phyloP scores from a whole-genome alignment of 1,284 basidiomycete genomes.

The Ustilago trichophora region DNA sequence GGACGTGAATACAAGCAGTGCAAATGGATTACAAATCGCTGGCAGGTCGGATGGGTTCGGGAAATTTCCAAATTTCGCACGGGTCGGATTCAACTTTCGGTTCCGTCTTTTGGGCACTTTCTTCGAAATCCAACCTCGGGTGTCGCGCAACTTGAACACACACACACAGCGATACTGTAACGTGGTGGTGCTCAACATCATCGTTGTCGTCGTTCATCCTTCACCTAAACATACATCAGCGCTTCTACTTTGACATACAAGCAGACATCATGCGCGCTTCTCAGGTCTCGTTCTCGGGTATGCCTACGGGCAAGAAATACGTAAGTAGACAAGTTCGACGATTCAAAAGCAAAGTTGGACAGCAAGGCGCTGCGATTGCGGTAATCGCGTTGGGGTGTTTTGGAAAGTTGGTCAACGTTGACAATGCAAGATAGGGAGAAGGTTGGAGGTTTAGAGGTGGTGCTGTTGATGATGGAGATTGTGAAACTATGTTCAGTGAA shows the following conservation, averaged over 20 bases:
- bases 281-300: conserved; percentile 50
- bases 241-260: conserved; percentile 1
- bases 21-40: conserved; percentile 4
- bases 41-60: conserved; percentile 16
- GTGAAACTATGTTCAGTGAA: too few relatives aligned
- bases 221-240: conserved; percentile 1
- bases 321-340: conserved; percentile 47
- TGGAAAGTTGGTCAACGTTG: too few relatives aligned
- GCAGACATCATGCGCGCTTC: conserved; percentile 51
- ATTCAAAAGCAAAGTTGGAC: too few relatives aligned
- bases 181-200: conserved; percentile 4
- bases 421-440: too few relatives aligned
- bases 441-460: too few relatives aligned
- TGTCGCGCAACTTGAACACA: background rate
- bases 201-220: background rate
- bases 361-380: too few relatives aligned
- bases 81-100: conserved; percentile 2
- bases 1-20: background rate
- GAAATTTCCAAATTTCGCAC: background rate
- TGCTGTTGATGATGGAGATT: too few relatives aligned
- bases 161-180: background rate
- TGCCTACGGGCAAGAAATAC: conserved; percentile 63
- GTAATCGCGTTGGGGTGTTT: too few relatives aligned
- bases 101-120: too few relatives aligned
- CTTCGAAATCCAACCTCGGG: too few relatives aligned